Evolutionary conservation across 345 rosid genomes (phyloP), one percentile per base, ranked within the genome.

Genomic region (Linum trigynum): DNA sequence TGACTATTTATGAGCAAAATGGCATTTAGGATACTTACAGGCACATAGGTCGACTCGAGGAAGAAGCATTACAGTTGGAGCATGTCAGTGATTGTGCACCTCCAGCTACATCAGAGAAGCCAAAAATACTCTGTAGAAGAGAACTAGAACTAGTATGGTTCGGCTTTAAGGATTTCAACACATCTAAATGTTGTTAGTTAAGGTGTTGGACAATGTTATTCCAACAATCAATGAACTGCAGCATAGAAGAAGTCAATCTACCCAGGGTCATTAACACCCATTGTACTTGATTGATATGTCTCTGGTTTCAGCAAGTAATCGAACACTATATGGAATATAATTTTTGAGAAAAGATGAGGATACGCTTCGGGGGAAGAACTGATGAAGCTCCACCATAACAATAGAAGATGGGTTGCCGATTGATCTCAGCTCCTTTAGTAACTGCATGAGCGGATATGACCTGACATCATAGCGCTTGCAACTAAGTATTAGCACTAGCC

Each of bases 291-390:
- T 11, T 23, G 32, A 23, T 23, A 23, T n/a, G n/a, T 23, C 5
- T 55, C 15, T 6, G 12, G 4, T 55, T 14, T 5, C n/a, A 12
- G 12, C 58, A 15, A 55, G 58, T 15, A 55, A 14, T 11, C 58
- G 16, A 14, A 14, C 12, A 55, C 12, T 55, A 55, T 55, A 55
- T 11, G 16, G 16, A 7, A 55, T 59, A 68, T 17, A 14, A 5
- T 16, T 36, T 48, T 38, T 58, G 57, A 38, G 66, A 32, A 57
- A n/a, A 38, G 17, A 4, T 59, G 78, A 83, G 92, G 96, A 86
- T 91, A 91, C 96, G 86, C 1, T 72, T 75, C 57, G 57, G 43
- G 7, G 95, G 92, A 66, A 89, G 80, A 72, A 82, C 82, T 14
- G 80, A 65, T 10, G 71, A 69, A 71, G 74, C 73, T 40, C 45